A percentile compares a stretch with the other conserved stretches of the same genome.
Conservation (phyloP, 768 basidiomycete genomes). For the Pleurotus tuber-regium region DNA sequence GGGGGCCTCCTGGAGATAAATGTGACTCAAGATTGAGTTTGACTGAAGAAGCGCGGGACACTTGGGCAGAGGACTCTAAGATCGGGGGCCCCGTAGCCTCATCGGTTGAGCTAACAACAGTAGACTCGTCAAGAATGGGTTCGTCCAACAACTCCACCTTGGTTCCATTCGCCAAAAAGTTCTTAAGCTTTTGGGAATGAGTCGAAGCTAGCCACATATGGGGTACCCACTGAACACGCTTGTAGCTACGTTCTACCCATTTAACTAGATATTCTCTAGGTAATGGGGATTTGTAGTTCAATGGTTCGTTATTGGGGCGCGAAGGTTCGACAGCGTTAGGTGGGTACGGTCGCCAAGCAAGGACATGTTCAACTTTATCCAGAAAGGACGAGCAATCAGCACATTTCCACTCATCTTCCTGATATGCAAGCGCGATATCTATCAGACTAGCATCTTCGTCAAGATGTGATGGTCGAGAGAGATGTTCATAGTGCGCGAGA, state of each 20-base stretch:
- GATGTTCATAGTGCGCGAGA: constrained; percentile 76
- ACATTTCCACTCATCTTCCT: constrained; percentile 62
- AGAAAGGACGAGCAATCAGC: constrained; percentile 73
- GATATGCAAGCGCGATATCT: constrained; percentile 63
- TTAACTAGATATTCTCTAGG: constrained; percentile 95
- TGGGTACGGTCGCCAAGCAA: constrained; percentile 90
- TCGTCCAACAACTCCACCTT: constrained; percentile 63
- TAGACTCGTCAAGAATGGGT: too few relatives aligned
- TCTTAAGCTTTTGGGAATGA: constrained; percentile 63
- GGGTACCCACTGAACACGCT: constrained; percentile 84
- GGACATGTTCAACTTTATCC: constrained; percentile 75
- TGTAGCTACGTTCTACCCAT: constrained; percentile 78
- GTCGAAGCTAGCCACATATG: constrained; percentile 86
- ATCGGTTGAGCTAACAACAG: too few relatives aligned
- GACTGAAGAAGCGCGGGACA: constrained; percentile 31
- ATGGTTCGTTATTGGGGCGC: constrained; percentile 32
- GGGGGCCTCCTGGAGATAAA: constrained; percentile 33
- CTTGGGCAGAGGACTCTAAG: constrained; percentile 32
- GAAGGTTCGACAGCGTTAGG: constrained; percentile 55
- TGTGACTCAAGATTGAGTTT: constrained; percentile 28
- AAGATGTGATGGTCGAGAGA: constrained; percentile 44
- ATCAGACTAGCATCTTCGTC: constrained; percentile 29
- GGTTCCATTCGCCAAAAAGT: constrained; percentile 71
- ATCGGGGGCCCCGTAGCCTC: constrained; percentile 28
- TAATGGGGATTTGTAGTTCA: constrained; percentile 55